These are phyloP conservation scores for Aspergillus aculeatinus DNA, from an alignment of 2,329 filamentous ascomycete species.

Conservation along the genomic window DNA sequence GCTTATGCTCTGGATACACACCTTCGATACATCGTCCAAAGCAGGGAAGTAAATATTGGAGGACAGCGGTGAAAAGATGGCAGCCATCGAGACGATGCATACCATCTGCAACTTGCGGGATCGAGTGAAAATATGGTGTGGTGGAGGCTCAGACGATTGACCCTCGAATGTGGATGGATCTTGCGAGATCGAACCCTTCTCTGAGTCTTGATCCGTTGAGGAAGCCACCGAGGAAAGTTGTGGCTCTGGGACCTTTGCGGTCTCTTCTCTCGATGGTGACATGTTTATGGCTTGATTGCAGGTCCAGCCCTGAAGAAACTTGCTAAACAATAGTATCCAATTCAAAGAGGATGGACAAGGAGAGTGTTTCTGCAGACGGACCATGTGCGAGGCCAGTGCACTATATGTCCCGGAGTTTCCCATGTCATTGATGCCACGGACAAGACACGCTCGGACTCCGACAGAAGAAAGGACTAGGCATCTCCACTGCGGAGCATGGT, in stretches of 20 bases:
- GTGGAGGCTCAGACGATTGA: background rate
- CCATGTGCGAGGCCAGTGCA: background rate
- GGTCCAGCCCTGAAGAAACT: conserved; percentile 7
- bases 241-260: conserved; percentile 4
- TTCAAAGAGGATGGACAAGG: background rate
- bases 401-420: background rate
- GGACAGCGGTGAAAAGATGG: conserved; percentile 41
- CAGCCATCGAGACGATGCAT: conserved; percentile 13
- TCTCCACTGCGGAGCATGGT: conserved; percentile 5
- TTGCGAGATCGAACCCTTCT: background rate
- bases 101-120: conserved; percentile 8
- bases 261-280: background rate
- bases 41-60: conserved; percentile 51
- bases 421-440: background rate
- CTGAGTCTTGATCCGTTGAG: background rate
- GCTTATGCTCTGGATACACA: conserved; percentile 18
- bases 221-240: background rate
- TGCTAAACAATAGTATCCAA: background rate
- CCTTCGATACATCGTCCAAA: conserved; percentile 22
- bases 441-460: conserved; percentile 2
- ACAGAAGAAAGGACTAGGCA: background rate
- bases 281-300: conserved; percentile 2
- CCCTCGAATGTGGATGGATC: background rate
- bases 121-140: conserved; percentile 7
- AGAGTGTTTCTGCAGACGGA: background rate